Evolutionary conservation across 2,329 filamentous ascomycete species (phyloP).

Genomic region (Aureobasidium sp.): DNA sequence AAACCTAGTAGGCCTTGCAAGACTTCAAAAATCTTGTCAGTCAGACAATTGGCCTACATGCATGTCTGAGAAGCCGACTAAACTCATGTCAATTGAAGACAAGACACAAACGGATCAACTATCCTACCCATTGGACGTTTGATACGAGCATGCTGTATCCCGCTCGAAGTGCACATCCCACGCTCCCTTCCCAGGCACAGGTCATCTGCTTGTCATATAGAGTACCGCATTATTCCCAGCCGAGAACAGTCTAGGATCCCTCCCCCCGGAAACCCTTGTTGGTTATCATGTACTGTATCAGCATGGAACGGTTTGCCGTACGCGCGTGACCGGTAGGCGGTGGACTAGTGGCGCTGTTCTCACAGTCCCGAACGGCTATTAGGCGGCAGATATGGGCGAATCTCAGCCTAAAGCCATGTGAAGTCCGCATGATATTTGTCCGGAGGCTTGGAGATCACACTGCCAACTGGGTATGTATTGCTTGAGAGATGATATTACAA

Average conservation of each 20-base stretch:
- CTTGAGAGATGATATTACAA: not conserved
- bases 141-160: not conserved
- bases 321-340: conserved; percentile 12
- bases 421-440: not conserved
- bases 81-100: not conserved
- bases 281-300: conserved; percentile 11
- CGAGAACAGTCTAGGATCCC: not conserved
- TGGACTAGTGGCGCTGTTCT: conserved; percentile 10
- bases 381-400: conserved; percentile 1
- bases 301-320: conserved; percentile 6
- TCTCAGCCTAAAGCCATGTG: conserved; percentile 7
- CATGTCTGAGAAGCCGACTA: not conserved
- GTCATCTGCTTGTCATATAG: conserved; percentile 4
- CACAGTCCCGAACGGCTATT: conserved; percentile 8
- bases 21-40: not conserved
- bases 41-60: not conserved
- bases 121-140: not conserved
- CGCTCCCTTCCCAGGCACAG: not conserved
- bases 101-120: not conserved
- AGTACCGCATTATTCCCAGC: not conserved
- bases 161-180: not conserved
- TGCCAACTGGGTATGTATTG: not conserved
- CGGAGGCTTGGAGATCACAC: not conserved
- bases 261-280: not conserved
- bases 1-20: not conserved